These are phyloP conservation scores for Colletotrichum zoysiae DNA, from an alignment of 2,329 filamentous ascomycete genomes.

Conservation along the genomic window DNA sequence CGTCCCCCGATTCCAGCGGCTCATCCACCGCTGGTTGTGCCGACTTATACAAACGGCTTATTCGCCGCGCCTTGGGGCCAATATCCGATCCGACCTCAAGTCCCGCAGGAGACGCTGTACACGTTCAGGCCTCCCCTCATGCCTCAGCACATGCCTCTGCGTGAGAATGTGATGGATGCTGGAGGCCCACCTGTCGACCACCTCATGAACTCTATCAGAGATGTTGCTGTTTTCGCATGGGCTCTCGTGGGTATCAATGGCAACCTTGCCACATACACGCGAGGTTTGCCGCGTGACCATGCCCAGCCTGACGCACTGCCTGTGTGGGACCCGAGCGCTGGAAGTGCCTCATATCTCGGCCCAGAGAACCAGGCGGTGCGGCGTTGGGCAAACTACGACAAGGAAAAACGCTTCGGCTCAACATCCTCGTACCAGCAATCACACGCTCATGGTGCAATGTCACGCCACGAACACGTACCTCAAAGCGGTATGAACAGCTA, in stretches of 20 bases:
- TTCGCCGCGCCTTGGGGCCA: slow-evolving; percentile 86
- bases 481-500: slow-evolving; percentile 22
- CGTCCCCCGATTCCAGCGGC: slow-evolving; percentile 75
- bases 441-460: slow-evolving; percentile 8
- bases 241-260: slow-evolving; percentile 84
- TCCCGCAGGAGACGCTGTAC: slow-evolving; percentile 57
- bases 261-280: slow-evolving; percentile 73
- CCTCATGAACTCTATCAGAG: slow-evolving; percentile 84
- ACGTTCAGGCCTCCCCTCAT: slow-evolving; percentile 58
- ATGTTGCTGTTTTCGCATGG: slow-evolving; percentile 92
- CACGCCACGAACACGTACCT: slow-evolving; percentile 19
- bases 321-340: slow-evolving; percentile 65
- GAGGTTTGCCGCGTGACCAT: slow-evolving; percentile 73
- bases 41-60: slow-evolving; percentile 70
- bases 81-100: slow-evolving; percentile 69
- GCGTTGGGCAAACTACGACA: slow-evolving; percentile 46
- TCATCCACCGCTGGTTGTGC: slow-evolving; percentile 61
- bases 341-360: slow-evolving; percentile 49
- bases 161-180: slow-evolving; percentile 58
- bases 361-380: slow-evolving; percentile 53
- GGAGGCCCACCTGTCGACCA: slow-evolving; percentile 69
- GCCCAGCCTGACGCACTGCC: slow-evolving; percentile 70
- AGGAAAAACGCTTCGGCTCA: slow-evolving; percentile 26
- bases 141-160: slow-evolving; percentile 59
- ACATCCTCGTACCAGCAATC: slow-evolving; percentile 23